Evolutionary conservation across 257 asterid species (phyloP).

Genomic region (Anisodus acutangulus): DNA sequence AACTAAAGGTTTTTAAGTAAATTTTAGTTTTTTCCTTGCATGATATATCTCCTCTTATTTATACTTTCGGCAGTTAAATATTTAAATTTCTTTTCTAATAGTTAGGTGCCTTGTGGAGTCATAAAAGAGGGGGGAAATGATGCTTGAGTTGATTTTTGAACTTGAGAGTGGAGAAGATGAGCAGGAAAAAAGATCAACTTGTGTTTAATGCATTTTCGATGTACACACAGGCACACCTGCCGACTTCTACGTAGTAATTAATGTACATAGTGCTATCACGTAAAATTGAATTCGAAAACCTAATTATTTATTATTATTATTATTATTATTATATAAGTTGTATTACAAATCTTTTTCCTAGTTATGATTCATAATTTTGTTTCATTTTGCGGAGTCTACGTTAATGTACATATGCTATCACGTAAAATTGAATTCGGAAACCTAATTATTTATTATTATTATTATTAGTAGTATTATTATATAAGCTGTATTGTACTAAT

Average conservation of each 20-base stretch:
- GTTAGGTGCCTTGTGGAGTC: background rate
- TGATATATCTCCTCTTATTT: background rate
- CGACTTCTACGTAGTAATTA: background rate
- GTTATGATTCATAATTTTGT: conserved; percentile 1
- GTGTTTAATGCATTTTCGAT: background rate
- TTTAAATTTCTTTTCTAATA: background rate
- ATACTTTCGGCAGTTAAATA: background rate
- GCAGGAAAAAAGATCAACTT: background rate
- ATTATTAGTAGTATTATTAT: background rate
- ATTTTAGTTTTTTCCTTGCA: background rate
- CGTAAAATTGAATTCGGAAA: background rate
- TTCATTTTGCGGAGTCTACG: background rate
- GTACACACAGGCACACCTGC: background rate
- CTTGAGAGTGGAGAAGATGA: background rate
- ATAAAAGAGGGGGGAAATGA: background rate
- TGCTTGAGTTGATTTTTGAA: too few species aligned
- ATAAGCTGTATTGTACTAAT: background rate
- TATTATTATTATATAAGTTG: background rate
- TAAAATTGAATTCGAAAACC: background rate
- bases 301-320: background rate
- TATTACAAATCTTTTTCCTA: background rate
- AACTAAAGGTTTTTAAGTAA: background rate
- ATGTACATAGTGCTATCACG: background rate
- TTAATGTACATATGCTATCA: background rate
- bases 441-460: background rate